Base-by-base conservation (phyloP, 352 stramenopile genomes). In the Salisapilia sapeloensis region DNA sequence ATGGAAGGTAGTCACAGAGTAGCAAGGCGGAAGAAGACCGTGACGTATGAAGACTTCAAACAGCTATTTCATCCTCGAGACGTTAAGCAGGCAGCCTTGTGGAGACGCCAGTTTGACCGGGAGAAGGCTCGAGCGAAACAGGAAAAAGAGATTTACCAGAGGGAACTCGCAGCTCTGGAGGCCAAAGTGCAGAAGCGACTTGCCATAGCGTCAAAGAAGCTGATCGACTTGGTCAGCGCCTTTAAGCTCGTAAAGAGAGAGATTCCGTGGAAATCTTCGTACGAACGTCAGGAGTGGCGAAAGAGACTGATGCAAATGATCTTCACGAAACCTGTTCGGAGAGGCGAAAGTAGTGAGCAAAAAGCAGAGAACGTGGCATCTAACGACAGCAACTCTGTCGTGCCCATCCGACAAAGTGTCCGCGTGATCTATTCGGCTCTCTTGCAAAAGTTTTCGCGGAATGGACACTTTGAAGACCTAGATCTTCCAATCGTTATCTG, bases 391-490 rank as follows among this genome's bases (percentile, higher is more conserved):
- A 15, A 16, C 17, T 37, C 23, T 11, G 5, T 45, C n/a, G 21
- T 70, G 25, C 58, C 62, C 1, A 39, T 56, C 2, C 70, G 64
- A 29, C 42, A 77, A 6, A 60, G 46, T 28, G 33, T 76, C 2
- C 62, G 59, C 13, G 28, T 62, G 4, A 40, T 85, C 4, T 51
- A 62, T 7, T 71, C 69, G 0, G 59, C 57, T 15, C 39, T 87
- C 38, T 48, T 87, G 7, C 69, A 83, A 29, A 83, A 80, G 29
- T 87, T 77, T 31, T 80, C 69, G 0, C 61, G 72, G 24, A 85
- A 87, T 36, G 63, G 69, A 2, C 66, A 83, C 42, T 79, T 87
- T 30, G 72, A 82, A 21, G 54, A 50, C 26, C 49, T 80, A 6
- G 54, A 77, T 18, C 45, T 54, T 13, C 29, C 44, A 10, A 33